A percentile compares a stretch with the other conserved stretches of the same genome.
These are phyloP conservation scores for Eucalyptus cladocalyx DNA, from an alignment of 345 rosid species.

Conservation along the genomic window DNA sequence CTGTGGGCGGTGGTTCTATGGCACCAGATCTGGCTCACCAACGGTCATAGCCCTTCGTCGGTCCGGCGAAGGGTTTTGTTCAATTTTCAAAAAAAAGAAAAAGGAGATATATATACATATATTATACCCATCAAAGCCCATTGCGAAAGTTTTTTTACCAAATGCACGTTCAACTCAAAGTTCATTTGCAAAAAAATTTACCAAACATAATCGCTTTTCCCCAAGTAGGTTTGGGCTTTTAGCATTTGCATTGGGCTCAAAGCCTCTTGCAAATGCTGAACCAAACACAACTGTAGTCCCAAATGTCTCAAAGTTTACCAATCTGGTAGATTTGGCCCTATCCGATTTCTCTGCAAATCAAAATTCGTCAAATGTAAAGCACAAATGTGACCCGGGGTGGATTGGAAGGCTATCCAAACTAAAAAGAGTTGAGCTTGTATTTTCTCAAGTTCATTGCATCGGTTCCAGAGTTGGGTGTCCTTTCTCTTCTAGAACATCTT, in stretches of 20 bases:
- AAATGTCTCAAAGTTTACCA: not conserved
- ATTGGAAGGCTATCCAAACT: not conserved
- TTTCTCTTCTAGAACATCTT: not conserved
- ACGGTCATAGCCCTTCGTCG: fast-evolving
- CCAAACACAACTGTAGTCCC: not conserved
- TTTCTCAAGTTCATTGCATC: not conserved
- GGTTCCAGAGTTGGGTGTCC: fast-evolving
- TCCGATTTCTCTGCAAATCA: not conserved
- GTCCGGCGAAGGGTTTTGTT: too few relatives aligned
- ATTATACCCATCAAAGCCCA: too few relatives aligned
- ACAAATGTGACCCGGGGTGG: not conserved
- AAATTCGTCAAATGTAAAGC: not conserved
- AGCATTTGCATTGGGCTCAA: too few relatives aligned
- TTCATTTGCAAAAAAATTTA: too few relatives aligned
- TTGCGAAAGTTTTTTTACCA: too few relatives aligned
- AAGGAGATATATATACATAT: too few relatives aligned
- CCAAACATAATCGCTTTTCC: too few relatives aligned
- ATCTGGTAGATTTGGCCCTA: not conserved
- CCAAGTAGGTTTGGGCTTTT: too few relatives aligned
- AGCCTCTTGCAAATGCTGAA: too few relatives aligned
- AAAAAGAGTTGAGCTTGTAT: too few relatives aligned
- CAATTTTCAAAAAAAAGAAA: too few relatives aligned
- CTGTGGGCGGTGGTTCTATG: fast-evolving
- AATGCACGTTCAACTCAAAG: too few relatives aligned
- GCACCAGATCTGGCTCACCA: fast-evolving